A percentile compares a stretch with the other conserved stretches of the same genome.
Evolutionary conservation across 768 basidiomycete genomes (phyloP).

Genomic region (Boletus rufocinnamomeus): DNA sequence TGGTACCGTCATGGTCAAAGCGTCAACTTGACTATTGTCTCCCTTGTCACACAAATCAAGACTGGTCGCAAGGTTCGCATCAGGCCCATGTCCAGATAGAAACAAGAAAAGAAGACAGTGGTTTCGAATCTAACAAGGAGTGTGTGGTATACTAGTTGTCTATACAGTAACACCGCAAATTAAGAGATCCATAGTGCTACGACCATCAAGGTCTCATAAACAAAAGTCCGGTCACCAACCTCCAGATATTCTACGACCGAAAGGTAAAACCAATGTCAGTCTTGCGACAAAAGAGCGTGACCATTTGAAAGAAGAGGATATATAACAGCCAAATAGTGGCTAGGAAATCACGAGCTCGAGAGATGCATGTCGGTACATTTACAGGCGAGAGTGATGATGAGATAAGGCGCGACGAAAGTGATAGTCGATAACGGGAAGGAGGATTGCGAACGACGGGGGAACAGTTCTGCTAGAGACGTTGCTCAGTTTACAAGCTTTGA

Average conservation of each 20-base stretch:
- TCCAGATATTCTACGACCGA: slow-evolving; percentile 8
- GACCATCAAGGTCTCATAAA: slow-evolving; percentile 9
- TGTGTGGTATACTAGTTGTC: too few relatives aligned
- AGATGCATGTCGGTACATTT: slow-evolving; percentile 5
- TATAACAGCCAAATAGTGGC: slow-evolving; percentile 12
- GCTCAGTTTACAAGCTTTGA: neutral
- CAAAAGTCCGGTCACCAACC: slow-evolving; percentile 7
- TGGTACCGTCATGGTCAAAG: too few relatives aligned
- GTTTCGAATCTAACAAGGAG: too few relatives aligned
- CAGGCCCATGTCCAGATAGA: too few relatives aligned
- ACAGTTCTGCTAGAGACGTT: neutral
- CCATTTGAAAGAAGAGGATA: slow-evolving; percentile 7
- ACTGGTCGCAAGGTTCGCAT: too few relatives aligned
- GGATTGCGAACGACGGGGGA: neutral
- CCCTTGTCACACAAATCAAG: too few relatives aligned
- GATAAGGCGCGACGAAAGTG: neutral
- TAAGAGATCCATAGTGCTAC: neutral
- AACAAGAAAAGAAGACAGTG: too few relatives aligned
- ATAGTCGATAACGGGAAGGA: neutral
- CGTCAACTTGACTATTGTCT: too few relatives aligned
- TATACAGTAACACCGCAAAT: too few relatives aligned
- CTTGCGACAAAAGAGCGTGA: slow-evolving; percentile 14
- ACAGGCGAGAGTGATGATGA: neutral
- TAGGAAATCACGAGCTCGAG: slow-evolving; percentile 1
- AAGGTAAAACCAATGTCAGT: slow-evolving; percentile 20